phyloP scores from a whole-genome alignment of 352 stramenopile genomes.

The Blastocystis sp. region DNA sequence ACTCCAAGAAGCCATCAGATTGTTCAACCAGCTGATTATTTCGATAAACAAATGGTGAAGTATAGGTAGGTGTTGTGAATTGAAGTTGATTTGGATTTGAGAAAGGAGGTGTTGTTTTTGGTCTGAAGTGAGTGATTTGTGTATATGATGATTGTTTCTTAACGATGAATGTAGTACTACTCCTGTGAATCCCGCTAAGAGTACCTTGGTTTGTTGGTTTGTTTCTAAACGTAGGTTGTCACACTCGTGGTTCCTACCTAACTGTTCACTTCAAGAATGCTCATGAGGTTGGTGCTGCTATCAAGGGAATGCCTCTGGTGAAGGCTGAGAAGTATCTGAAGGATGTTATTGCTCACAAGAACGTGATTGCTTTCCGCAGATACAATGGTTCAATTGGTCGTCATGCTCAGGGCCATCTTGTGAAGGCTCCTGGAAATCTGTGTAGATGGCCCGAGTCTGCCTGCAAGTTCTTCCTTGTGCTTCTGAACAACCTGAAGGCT shows the following conservation, averaged over 20 bases:
- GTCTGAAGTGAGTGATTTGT: neutral
- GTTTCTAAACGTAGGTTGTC: too few species aligned
- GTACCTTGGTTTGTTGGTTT: too few species aligned
- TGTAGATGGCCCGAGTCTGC: too few species aligned
- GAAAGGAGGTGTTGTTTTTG: neutral
- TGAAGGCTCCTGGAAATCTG: too few species aligned
- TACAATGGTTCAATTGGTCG: too few species aligned
- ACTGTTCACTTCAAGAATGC: slow-evolving; percentile 32
- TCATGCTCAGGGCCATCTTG: too few species aligned
- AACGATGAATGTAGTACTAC: too few species aligned
- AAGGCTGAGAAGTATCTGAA: slow-evolving; percentile 20
- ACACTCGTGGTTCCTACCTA: slow-evolving; percentile 28
- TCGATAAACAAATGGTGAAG: slow-evolving; percentile 9
- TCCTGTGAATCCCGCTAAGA: too few species aligned
- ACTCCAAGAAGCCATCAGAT: neutral
- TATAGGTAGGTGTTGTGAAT: neutral
- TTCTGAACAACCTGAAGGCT: too few species aligned
- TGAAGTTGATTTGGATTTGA: neutral
- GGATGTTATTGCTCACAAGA: neutral
- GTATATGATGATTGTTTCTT: too few species aligned
- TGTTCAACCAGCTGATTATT: neutral
- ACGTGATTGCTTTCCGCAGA: too few species aligned
- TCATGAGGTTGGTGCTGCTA: slow-evolving; percentile 3
- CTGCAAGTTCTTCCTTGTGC: too few species aligned
- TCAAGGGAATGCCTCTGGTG: neutral